Percentiles rank a stretch among this genome's conserved stretches.
Evolutionary conservation across 2,329 filamentous ascomycete species (phyloP).

Genomic region (Alternaria angustiovoidea): DNA sequence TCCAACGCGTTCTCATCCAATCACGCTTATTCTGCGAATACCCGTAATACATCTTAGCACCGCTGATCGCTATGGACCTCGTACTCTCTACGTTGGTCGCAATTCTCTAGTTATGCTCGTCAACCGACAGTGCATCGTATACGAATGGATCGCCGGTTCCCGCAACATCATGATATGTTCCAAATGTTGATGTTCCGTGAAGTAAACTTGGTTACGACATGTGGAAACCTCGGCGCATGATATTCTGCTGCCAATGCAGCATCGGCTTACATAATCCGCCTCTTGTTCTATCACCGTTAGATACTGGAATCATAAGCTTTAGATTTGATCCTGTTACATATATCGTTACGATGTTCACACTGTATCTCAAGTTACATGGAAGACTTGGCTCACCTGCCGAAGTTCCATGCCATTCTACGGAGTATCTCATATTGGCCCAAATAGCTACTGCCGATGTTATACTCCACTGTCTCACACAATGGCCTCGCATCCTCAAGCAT

Average conservation of each 20-base stretch:
- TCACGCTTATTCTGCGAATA: neutral
- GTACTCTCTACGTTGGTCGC: neutral
- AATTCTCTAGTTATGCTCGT: neutral
- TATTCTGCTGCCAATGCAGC: neutral
- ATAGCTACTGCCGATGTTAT: neutral
- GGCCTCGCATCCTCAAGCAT: neutral
- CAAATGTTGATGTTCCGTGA: neutral
- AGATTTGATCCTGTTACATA: neutral
- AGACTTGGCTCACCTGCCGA: neutral
- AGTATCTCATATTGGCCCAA: neutral
- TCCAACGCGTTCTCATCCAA: neutral
- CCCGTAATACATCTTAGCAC: neutral
- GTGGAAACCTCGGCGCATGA: neutral
- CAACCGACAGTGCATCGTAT: neutral
- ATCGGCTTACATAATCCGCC: neutral
- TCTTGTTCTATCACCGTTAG: neutral
- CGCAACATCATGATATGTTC: neutral
- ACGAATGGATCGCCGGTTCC: neutral
- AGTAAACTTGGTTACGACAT: neutral
- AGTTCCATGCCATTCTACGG: neutral
- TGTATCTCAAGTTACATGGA: neutral
- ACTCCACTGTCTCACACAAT: neutral
- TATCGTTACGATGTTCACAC: neutral
- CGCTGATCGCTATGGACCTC: neutral
- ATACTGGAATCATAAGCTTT: neutral